phyloP scores from a whole-genome alignment of 495 filamentous ascomycete species.

The Podospora fimiseda region DNA sequence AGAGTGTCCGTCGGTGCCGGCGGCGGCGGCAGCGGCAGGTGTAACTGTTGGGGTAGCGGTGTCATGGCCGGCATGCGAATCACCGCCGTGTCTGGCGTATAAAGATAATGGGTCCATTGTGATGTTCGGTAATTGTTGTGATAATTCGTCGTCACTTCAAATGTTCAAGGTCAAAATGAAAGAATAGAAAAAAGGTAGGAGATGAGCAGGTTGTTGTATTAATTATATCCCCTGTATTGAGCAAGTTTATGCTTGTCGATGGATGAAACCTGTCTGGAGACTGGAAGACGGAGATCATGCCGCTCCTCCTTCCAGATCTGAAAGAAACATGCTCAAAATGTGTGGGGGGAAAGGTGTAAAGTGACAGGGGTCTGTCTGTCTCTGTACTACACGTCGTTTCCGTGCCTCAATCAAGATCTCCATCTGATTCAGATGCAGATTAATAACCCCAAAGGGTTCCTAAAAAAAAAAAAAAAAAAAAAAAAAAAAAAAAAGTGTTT shows the following conservation, averaged over 20 bases:
- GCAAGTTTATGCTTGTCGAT: neutral
- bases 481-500: too few relatives aligned
- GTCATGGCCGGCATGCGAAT: neutral
- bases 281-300: neutral
- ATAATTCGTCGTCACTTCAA: neutral
- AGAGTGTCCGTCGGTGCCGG: neutral
- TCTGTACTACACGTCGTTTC: too few relatives aligned
- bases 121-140: neutral
- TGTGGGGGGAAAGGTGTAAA: neutral
- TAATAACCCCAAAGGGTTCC: too few relatives aligned
- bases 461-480: too few relatives aligned
- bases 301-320: neutral
- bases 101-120: slow-evolving; percentile 1
- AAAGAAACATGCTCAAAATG: slow-evolving; percentile 21
- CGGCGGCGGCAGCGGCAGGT: neutral
- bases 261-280: slow-evolving; percentile 3
- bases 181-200: too few relatives aligned
- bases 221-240: too few relatives aligned
- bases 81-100: slow-evolving; percentile 8
- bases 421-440: too few relatives aligned
- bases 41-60: neutral
- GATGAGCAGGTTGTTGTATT: too few relatives aligned
- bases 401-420: too few relatives aligned
- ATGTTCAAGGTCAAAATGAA: neutral
- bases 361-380: neutral